Conservation (phyloP, 345 rosid genomes). For the Salix caprea region DNA sequence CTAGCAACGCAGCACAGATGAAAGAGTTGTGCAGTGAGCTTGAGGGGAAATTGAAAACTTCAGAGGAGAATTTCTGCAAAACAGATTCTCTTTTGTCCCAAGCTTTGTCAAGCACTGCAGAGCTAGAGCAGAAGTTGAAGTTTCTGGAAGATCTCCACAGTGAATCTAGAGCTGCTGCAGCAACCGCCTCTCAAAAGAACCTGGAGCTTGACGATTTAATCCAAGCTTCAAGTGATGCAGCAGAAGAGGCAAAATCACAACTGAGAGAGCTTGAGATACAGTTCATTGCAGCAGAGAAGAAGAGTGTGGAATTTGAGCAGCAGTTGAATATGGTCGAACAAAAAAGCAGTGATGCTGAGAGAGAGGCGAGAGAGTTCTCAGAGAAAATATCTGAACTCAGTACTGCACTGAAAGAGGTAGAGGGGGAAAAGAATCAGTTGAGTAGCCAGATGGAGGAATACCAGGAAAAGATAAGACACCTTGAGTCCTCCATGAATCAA, state of each 20-base stretch:
- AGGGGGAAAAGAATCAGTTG: slow-evolving; percentile 55
- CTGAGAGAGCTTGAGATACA: slow-evolving; percentile 62
- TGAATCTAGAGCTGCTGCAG: slow-evolving; percentile 58
- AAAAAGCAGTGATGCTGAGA: slow-evolving; percentile 52
- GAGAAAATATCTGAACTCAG: slow-evolving; percentile 55
- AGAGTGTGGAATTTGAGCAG: slow-evolving; percentile 70
- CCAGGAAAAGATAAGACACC: slow-evolving; percentile 41
- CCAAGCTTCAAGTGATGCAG: slow-evolving; percentile 51
- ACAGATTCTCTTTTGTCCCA: slow-evolving; percentile 66
- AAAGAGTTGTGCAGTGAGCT: slow-evolving; percentile 51
- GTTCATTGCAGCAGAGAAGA: slow-evolving; percentile 61
- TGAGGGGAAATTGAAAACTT: slow-evolving; percentile 58
- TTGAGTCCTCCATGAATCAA: slow-evolving; percentile 57
- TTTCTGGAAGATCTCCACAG: slow-evolving; percentile 58
- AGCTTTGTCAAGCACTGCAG: slow-evolving; percentile 61
- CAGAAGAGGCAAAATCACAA: slow-evolving; percentile 60
- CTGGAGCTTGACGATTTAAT: slow-evolving; percentile 66
- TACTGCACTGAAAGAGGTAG: slow-evolving; percentile 41
- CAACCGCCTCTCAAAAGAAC: slow-evolving; percentile 63
- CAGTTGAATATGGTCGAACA: slow-evolving; percentile 48
- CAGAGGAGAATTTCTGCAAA: slow-evolving; percentile 59
- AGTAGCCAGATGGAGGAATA: slow-evolving; percentile 43
- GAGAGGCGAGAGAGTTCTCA: slow-evolving; percentile 49
- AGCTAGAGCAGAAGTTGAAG: slow-evolving; percentile 70
- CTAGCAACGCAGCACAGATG: slow-evolving; percentile 31